Conservation (phyloP, 129 eudicot species). For the Glebionis coronaria region DNA sequence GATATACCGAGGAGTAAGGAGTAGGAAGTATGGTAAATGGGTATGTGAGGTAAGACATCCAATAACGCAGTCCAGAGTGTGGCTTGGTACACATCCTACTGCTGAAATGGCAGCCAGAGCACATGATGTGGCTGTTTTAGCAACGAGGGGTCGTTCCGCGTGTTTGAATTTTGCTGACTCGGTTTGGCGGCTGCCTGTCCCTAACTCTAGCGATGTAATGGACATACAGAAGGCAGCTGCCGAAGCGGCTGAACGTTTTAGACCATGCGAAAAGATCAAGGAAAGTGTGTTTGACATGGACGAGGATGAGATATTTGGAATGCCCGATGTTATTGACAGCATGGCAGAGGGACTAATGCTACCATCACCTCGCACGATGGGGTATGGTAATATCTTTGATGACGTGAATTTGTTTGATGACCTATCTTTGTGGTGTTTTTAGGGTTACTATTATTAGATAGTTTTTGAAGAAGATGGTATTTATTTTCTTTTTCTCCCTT, state of each 20-base stretch:
- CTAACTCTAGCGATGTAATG: conserved; percentile 37
- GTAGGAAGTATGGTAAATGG: conserved; percentile 38
- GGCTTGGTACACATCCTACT: conserved; percentile 40
- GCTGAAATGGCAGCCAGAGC: conserved; percentile 46
- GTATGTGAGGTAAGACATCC: conserved; percentile 42
- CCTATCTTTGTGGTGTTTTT: too few relatives aligned
- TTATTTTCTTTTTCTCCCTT: too few relatives aligned
- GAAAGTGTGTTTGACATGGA: conserved; percentile 34
- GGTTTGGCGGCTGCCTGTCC: conserved; percentile 60
- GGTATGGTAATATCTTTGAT: too few relatives aligned
- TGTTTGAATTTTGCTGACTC: conserved; percentile 73
- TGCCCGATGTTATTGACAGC: conserved; percentile 26
- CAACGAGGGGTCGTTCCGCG: conserved; percentile 46
- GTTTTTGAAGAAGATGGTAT: too few relatives aligned
- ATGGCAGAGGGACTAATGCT: too few relatives aligned
- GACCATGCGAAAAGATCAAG: conserved; percentile 13
- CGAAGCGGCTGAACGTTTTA: conserved; percentile 62
- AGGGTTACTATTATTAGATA: too few relatives aligned
- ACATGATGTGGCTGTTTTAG: conserved; percentile 39
- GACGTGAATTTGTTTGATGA: too few relatives aligned
- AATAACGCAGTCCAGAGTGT: conserved; percentile 31
- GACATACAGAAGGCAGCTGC: conserved; percentile 65
- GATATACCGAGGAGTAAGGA: conserved; percentile 37
- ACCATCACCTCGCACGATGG: too few relatives aligned
- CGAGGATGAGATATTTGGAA: conserved; percentile 47